Evolutionary conservation across 352 stramenopile genomes (phyloP), one percentile per base, ranked within the genome.

Genomic region (Phytopythium chamaehyphon): DNA sequence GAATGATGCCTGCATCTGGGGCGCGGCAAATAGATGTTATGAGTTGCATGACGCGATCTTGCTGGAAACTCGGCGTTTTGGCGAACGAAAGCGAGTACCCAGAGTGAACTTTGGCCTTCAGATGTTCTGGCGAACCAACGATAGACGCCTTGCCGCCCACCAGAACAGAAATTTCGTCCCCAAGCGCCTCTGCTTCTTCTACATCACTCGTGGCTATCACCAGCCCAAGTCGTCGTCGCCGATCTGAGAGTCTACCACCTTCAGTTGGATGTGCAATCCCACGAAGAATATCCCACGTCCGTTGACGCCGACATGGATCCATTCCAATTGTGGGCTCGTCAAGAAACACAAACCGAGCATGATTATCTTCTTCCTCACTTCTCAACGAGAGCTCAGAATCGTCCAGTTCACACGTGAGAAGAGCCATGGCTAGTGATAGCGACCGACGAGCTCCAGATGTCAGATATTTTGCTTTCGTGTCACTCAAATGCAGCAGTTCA

Each of bases 191-290:
- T 1, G 83, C 81, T 59, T 96, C 88, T 26, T 96, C 85, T 80
- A 97, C 96, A 50, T 97, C 97, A 55, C 97, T 91, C 18, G 89
- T 97, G 1, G 86, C 94, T 10, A 96, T 47, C 19, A 96, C 61
- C 16, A 94, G 85, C n/a, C 86, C 55, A 16, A 64, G 59, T 35
- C 74, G 57, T 53, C 71, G 37, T 15, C 62, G 24, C n/a, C 8
- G n/a, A 16, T 1, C n/a, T 11, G 15, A 9, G 1, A 28, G 9
- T 24, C 26, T 33, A 3, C 23, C 44, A 14, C 39, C 45, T 31
- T 40, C 26, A 18, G n/a, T 51, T 9, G 5, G 8, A 11, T 21
- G 26, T 19, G 39, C 43, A 33, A 65, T 68, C 46, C 64, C 52
- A 2, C 66, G 54, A 5, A 83, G 54, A 9, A 94, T 57, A 24